Conservation (phyloP, 306 rosid species). For the Casuarina equisetifolia region DNA sequence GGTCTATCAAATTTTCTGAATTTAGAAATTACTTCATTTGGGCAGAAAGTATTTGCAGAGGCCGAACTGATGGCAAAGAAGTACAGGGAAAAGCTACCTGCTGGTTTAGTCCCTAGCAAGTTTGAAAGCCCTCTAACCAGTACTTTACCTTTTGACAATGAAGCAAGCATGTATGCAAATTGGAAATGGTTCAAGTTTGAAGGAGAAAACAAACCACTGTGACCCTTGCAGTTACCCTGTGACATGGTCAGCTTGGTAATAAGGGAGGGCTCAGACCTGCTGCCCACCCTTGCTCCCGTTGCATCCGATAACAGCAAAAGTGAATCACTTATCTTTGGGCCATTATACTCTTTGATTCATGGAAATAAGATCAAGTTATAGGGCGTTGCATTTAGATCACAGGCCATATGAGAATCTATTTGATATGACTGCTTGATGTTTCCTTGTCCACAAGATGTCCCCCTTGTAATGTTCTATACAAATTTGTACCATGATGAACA, state of each 20-base stretch:
- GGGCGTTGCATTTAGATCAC: not conserved
- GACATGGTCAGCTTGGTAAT: not conserved
- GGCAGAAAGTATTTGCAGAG: slow-evolving; percentile 69
- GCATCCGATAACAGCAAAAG: not conserved
- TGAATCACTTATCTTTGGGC: not conserved
- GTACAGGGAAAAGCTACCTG: slow-evolving; percentile 68
- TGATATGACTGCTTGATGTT: not conserved
- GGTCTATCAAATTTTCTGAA: slow-evolving; percentile 1
- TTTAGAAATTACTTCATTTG: slow-evolving; percentile 2
- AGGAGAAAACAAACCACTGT: slow-evolving; percentile 30
- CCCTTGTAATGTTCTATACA: slow-evolving; percentile 2
- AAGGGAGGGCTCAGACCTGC: not conserved
- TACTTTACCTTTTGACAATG: slow-evolving; percentile 60
- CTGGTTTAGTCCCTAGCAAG: slow-evolving; percentile 21
- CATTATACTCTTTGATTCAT: not conserved
- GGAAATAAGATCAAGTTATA: not conserved
- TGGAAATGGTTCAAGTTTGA: slow-evolving; percentile 94
- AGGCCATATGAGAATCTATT: slow-evolving; percentile 3
- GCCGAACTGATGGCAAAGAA: slow-evolving; percentile 80
- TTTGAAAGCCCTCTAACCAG: slow-evolving; percentile 28
- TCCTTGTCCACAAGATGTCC: not conserved
- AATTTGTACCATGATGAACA: slow-evolving; percentile 7
- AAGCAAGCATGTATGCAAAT: slow-evolving; percentile 64
- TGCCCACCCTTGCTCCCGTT: slow-evolving; percentile 3
- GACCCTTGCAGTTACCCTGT: not conserved